These are phyloP conservation scores for Plasmodium blacklocki DNA, from an alignment of 169 alveolate species.

Conservation along the genomic window DNA sequence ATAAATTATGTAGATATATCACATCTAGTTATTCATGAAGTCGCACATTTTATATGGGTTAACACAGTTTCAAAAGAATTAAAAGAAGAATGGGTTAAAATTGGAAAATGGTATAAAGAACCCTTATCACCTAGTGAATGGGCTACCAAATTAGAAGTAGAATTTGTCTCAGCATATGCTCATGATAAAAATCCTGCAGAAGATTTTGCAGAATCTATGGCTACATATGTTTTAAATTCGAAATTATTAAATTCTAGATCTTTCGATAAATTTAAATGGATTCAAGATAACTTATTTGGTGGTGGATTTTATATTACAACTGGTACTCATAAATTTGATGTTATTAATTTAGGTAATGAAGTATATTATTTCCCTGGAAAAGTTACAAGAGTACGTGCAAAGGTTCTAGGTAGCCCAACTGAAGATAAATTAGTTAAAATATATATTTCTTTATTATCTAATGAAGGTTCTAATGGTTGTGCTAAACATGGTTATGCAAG, in stretches of 20 bases:
- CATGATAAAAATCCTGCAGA: constrained; percentile 87
- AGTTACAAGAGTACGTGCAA: constrained; percentile 64
- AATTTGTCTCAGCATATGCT: constrained; percentile 84
- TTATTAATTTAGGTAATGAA: constrained; percentile 84
- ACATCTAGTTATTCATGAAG: constrained; percentile 81
- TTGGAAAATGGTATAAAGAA: constrained; percentile 85
- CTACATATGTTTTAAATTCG: constrained; percentile 84
- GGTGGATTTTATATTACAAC: constrained; percentile 83
- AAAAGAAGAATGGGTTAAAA: constrained; percentile 65
- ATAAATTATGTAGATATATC: constrained; percentile 82
- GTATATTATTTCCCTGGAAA: constrained; percentile 85
- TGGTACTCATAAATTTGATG: constrained; percentile 84
- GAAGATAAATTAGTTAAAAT: constrained; percentile 80
- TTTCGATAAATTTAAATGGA: constrained; percentile 73
- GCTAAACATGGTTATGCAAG: constrained; percentile 80
- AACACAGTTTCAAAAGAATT: constrained; percentile 78
- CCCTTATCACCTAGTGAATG: constrained; percentile 84
- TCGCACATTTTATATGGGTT: constrained; percentile 82
- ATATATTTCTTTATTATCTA: constrained; percentile 61
- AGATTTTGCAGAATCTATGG: constrained; percentile 84
- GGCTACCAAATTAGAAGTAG: constrained; percentile 82
- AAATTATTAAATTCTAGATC: constrained; percentile 78
- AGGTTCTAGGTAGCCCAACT: constrained; percentile 78
- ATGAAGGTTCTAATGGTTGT: constrained; percentile 77
- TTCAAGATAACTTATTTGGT: constrained; percentile 79